Conservation (phyloP, 2,329 filamentous ascomycete genomes). For the Aspergillus glaucus region DNA sequence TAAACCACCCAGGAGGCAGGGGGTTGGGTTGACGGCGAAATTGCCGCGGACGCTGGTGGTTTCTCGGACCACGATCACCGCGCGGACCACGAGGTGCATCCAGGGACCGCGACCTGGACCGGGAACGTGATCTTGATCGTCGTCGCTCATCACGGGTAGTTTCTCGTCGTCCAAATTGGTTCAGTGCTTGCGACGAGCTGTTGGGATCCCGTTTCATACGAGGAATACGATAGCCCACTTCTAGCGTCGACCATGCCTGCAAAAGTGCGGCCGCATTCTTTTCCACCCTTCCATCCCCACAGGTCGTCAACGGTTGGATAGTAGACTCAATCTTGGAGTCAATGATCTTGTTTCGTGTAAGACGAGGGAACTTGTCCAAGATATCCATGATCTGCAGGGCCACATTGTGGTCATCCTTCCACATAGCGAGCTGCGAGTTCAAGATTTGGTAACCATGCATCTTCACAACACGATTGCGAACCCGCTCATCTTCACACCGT, state of each 20-base stretch:
- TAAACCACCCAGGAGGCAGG: conserved; percentile 80
- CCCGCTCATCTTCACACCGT: conserved; percentile 75
- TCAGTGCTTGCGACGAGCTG: conserved; percentile 49
- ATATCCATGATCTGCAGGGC: conserved; percentile 85
- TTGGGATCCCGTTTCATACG: conserved; percentile 77
- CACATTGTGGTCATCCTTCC: conserved; percentile 83
- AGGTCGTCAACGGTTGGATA: conserved; percentile 61
- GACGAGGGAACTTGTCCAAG: conserved; percentile 76
- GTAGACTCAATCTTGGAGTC: conserved; percentile 90
- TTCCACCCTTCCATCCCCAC: conserved; percentile 68
- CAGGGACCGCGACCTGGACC: conserved; percentile 43
- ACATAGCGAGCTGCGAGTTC: conserved; percentile 76
- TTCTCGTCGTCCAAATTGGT: conserved; percentile 57
- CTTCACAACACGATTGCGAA: conserved; percentile 80
- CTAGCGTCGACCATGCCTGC: conserved; percentile 80
- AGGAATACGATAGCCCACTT: conserved; percentile 87
- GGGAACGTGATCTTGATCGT: conserved; percentile 44
- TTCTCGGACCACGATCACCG: conserved; percentile 46
- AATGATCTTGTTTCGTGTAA: conserved; percentile 94
- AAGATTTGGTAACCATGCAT: conserved; percentile 98
- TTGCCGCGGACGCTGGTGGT: conserved; percentile 49
- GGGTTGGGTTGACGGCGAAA: conserved; percentile 52
- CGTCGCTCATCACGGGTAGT: conserved; percentile 44
- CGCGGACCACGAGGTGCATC: conserved; percentile 43
- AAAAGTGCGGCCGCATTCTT: conserved; percentile 65